Evolutionary conservation across 176 grass and related monocot genomes (phyloP).

Genomic region (Raddia distichophylla): DNA sequence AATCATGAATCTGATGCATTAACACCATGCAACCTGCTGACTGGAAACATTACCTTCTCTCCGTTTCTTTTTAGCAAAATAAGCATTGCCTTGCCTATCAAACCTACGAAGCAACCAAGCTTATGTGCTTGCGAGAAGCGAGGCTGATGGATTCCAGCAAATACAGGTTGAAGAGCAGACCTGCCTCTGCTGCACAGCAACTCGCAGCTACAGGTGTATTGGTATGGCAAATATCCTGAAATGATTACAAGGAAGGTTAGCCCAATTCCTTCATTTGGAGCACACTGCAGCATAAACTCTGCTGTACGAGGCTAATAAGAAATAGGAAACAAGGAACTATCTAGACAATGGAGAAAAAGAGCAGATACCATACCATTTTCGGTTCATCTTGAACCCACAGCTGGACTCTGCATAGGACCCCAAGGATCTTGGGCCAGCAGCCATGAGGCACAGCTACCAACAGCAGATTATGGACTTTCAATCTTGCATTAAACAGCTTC

Average conservation of each 20-base stretch:
- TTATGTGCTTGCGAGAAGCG: constrained; percentile 40
- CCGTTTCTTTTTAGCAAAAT: constrained; percentile 23
- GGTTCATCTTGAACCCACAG: constrained; percentile 36
- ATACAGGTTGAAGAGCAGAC: constrained; percentile 32
- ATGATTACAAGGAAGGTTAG: constrained; percentile 19
- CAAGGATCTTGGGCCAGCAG: constrained; percentile 34
- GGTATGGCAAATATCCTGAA: constrained; percentile 48
- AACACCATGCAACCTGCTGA: background rate
- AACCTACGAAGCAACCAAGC: constrained; percentile 23
- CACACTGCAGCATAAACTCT: background rate
- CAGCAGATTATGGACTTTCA: constrained; percentile 25
- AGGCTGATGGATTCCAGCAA: constrained; percentile 12
- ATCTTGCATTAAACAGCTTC: constrained; percentile 76
- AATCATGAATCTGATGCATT: constrained; percentile 15
- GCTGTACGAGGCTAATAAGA: background rate
- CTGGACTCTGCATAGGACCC: constrained; percentile 26
- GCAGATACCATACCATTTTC: constrained; percentile 30
- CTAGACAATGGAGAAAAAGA: background rate
- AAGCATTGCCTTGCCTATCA: constrained; percentile 29
- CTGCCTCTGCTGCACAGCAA: constrained; percentile 30
- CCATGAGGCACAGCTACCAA: constrained; percentile 20
- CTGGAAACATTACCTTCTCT: background rate
- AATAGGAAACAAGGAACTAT: background rate
- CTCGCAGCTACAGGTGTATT: constrained; percentile 34
- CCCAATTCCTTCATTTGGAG: background rate